Base-by-base conservation (phyloP, 2,329 filamentous ascomycete genomes). In the Elsinoe fawcettii region DNA sequence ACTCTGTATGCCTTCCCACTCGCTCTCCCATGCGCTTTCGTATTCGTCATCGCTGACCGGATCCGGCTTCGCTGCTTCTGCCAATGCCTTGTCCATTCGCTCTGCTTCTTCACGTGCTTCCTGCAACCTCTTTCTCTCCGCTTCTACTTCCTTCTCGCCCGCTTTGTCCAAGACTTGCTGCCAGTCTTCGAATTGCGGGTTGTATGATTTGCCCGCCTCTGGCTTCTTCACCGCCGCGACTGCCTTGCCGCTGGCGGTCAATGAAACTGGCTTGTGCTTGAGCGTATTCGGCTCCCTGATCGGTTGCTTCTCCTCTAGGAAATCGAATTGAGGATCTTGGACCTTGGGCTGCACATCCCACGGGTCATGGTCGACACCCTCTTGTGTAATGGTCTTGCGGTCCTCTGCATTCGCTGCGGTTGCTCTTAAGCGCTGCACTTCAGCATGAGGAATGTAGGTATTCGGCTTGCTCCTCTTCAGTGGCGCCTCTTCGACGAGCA, bases 1-100 rank as follows among this genome's bases (percentile, higher is more conserved):
- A 59, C 74, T 77, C 37, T 70, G 65, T 59, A 77, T 75, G 8
- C 80, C 82, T 57, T 89, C 81, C 69, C 80, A 81, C 63, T 84
- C 90, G 68, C 89, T 96, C 74, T 96, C 92, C 90, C 90, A 96
- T 12, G 88, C 90, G 47, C 88, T 93, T 68, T 96, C 91, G 65
- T 92, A 88, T 59, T 95, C 90, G 12, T 71, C 77, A 83, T 92
- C 69, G 83, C 82, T 60, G 66, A 88, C 84, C 0, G 84, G 85
- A 14, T 88, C 87, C 51, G 90, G 86, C 2, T 87, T 85, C 63
- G 87, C 82, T 2, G 86, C 88, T 16, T 86, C 84, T 8, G 86
- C 91, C 41, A 82, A 83, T 0, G 85, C 81, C 16, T 87, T 82
- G 65, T 90, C 88, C 63, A 81, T 74, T 65, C 80, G 84, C 61